phyloP scores from a whole-genome alignment of 352 stramenopile species.

The Phytophthora melonis region DNA sequence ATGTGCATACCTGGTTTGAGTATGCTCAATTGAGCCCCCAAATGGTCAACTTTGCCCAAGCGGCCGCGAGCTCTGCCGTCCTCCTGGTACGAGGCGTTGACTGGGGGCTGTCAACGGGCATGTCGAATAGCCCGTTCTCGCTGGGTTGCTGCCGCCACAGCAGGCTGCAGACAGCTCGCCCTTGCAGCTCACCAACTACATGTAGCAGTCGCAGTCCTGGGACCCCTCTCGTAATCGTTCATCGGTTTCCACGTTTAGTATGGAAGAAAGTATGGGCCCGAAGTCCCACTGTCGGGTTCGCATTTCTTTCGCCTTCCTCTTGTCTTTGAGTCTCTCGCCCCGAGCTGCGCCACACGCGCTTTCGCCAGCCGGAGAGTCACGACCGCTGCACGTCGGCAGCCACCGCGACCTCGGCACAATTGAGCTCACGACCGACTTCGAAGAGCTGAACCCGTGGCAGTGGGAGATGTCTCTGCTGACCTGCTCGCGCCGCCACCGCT shows the following conservation, averaged over 20 bases:
- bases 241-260: background rate
- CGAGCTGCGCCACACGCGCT: constrained; percentile 1
- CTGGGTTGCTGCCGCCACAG: too few relatives aligned
- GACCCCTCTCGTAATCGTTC: background rate
- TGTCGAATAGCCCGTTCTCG: too few relatives aligned
- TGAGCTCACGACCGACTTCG: constrained; percentile 42
- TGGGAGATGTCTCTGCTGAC: constrained; percentile 73
- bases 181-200: background rate
- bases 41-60: constrained; percentile 3
- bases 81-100: background rate
- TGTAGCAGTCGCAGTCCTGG: too few relatives aligned
- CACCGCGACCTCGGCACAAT: constrained; percentile 28
- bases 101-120: background rate
- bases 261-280: background rate
- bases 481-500: constrained; percentile 60
- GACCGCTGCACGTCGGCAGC: background rate
- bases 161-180: too few relatives aligned
- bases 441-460: constrained; percentile 50
- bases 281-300: constrained; percentile 4
- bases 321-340: constrained; percentile 14
- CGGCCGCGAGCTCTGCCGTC: background rate
- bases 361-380: constrained; percentile 2
- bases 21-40: background rate
- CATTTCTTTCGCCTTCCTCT: constrained; percentile 12
- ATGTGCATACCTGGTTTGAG: background rate